Percentiles rank a stretch among this genome's conserved stretches.
Conservation (phyloP, 73 alveolate species). For the Paraurostyla sp. region DNA sequence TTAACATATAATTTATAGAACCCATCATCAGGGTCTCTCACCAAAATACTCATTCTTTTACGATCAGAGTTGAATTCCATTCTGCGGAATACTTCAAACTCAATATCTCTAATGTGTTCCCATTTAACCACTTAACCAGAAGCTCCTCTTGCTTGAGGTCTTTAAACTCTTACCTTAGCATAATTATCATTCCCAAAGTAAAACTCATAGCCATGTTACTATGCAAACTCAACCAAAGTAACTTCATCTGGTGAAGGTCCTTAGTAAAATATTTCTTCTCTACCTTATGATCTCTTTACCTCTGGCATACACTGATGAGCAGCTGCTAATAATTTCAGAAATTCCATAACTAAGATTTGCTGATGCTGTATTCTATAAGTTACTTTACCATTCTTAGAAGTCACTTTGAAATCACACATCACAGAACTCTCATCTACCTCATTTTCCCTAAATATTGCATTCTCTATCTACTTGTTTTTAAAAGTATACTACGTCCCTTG, state of each 20-base stretch:
- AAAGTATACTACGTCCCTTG: conserved; percentile 29
- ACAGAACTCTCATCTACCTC: not conserved
- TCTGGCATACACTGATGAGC: conserved; percentile 91
- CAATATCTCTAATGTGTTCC: conserved; percentile 69
- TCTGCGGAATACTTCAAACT: conserved; percentile 81
- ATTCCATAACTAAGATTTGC: conserved; percentile 68
- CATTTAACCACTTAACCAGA: not conserved
- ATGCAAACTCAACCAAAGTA: conserved; percentile 84
- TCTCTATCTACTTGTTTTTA: conserved; percentile 17
- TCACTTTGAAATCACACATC: conserved; percentile 20
- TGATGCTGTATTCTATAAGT: not conserved
- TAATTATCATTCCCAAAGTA: conserved; percentile 12
- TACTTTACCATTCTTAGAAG: not conserved
- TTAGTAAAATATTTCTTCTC: conserved; percentile 57
- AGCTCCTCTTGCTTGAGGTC: not conserved
- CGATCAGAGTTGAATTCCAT: conserved; percentile 93
- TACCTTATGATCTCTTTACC: not conserved
- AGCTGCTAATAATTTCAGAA: conserved; percentile 69
- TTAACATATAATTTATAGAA: conserved; percentile 58
- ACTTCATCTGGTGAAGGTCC: conserved; percentile 92
- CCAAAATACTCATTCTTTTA: conserved; percentile 90
- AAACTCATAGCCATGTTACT: conserved; percentile 36
- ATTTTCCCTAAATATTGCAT: not conserved
- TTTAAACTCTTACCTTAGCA: conserved; percentile 35
- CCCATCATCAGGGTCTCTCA: conserved; percentile 83